Evolutionary conservation across 2,329 filamentous ascomycete species (phyloP).

Genomic region (Daldinia sp.): DNA sequence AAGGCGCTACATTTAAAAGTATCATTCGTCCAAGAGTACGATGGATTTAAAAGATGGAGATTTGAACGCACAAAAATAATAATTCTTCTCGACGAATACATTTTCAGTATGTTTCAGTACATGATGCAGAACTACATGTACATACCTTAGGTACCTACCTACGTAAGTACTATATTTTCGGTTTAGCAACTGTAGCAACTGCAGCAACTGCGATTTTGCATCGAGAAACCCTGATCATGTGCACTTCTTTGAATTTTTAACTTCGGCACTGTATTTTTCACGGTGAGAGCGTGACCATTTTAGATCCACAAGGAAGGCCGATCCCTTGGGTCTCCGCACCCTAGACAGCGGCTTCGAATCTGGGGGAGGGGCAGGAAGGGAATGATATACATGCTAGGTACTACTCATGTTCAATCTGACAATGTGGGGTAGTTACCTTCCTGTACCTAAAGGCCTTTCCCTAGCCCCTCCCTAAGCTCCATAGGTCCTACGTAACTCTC

Average conservation of each 20-base stretch:
- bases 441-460: constrained; percentile 32
- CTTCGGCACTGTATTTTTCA: constrained; percentile 22
- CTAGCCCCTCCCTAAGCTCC: constrained; percentile 29
- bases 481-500: constrained; percentile 37
- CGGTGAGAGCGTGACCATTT: constrained; percentile 38
- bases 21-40: constrained; percentile 2
- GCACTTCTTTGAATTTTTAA: constrained; percentile 1
- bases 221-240: constrained; percentile 5
- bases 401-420: constrained; percentile 19
- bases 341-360: constrained; percentile 43
- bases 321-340: constrained; percentile 41
- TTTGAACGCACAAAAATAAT: not conserved
- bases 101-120: not conserved
- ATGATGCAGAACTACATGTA: not conserved
- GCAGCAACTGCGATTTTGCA: not conserved
- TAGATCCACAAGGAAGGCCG: constrained; percentile 41
- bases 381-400: constrained; percentile 26
- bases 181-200: not conserved
- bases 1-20: constrained; percentile 3
- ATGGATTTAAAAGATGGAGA: not conserved
- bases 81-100: not conserved
- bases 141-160: no score
- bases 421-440: constrained; percentile 37
- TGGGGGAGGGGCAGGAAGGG: constrained; percentile 45
- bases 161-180: no score